These are phyloP conservation scores for Annona cherimola DNA, from an alignment of 164 flowering plant species.

Conservation along the genomic window DNA sequence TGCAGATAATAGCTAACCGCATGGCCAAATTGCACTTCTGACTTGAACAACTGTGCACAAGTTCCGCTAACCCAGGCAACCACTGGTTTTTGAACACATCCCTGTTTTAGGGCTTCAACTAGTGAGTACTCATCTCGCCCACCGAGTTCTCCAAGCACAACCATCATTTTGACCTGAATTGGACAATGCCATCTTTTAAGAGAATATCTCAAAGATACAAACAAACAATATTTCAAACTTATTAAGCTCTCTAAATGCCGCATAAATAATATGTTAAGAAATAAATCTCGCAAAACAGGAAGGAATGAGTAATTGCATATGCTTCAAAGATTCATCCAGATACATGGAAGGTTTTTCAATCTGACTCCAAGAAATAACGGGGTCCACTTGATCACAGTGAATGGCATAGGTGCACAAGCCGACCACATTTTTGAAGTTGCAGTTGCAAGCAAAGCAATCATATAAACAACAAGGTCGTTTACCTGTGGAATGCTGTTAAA, in stretches of 20 bases:
- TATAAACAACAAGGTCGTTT: constrained; percentile 4
- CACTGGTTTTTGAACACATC: constrained; percentile 87
- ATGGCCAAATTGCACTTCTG: constrained; percentile 99
- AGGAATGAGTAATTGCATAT: no score
- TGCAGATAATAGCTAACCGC: constrained; percentile 58
- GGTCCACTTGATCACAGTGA: no score
- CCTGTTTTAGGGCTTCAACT: constrained; percentile 93
- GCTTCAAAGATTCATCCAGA: no score
- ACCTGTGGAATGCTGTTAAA: constrained; percentile 98
- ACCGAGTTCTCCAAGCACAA: constrained; percentile 99
- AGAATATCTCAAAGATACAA: not conserved
- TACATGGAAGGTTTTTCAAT: no score
- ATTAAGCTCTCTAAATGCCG: no score
- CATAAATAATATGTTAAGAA: no score
- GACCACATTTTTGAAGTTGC: no score
- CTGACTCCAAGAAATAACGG: no score
- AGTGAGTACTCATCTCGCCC: constrained; percentile 98
- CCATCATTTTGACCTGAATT: constrained; percentile 86
- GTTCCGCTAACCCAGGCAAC: constrained; percentile 99
- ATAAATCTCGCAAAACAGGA: no score
- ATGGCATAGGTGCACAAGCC: no score
- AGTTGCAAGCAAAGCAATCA: not conserved
- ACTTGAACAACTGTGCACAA: constrained; percentile 93
- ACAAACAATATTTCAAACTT: no score
- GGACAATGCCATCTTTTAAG: not conserved